Evolutionary conservation across 75 land plant species (phyloP), one percentile per base, ranked within the genome.

Genomic region (Pseudotsuga menziesii): DNA sequence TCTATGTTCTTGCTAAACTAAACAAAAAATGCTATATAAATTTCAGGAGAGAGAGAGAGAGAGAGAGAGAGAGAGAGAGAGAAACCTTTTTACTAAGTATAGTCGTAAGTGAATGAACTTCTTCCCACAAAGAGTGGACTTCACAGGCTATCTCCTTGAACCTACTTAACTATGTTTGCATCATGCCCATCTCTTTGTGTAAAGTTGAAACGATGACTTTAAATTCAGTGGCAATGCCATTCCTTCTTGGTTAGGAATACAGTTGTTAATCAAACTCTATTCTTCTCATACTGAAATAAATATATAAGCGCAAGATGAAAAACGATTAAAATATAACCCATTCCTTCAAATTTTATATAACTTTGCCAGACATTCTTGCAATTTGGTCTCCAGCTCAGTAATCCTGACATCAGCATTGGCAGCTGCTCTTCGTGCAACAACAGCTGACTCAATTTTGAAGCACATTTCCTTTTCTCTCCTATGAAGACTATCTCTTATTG

Each of bases 101-200:
- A 70, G 72, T 74, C 79, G 69, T 82, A 23, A 90, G 48, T 55
- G 91, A 80, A 27, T 86, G 82, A 17, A 85, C 78, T 83, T 93
- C 82, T 66, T 91, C 88, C 8, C 89, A 87, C 35, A 96, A 83
- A 19, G 92, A 84, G 58, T 78, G 52, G 4, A 91, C 88, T 79
- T 90, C 96, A 74, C 76, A 60, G 58, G 98, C 97, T 14, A 82
- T 88, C 36, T 89, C 89, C 73, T 93, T 90, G 74, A 80, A 92
- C 57, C 93, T 81, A 81, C 83, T 90, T 79, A 93, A 77, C 56
- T 93, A 96, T 63, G 80, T 52, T 83, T 96, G 94, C 97, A 96
- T 91, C 94, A 96, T 96, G 58, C 83, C 82, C 90, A 93, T 88
- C 85, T 96, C 98, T 78, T 89, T 96, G 66, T 90, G 87, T 67